Conservation (phyloP, 768 basidiomycete genomes). For the Boletus rubescentipes region DNA sequence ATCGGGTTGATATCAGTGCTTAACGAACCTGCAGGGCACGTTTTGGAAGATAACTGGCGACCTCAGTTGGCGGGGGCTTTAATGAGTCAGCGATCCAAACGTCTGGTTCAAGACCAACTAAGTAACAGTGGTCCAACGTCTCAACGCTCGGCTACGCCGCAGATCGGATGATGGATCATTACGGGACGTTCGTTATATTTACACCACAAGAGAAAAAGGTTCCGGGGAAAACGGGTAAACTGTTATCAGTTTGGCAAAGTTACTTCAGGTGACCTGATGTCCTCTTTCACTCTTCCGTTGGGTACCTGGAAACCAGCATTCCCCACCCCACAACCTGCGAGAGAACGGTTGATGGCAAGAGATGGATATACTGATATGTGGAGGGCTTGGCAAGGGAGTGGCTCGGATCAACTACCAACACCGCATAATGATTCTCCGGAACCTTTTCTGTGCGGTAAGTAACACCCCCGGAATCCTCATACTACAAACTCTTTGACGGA, state of each 20-base stretch:
- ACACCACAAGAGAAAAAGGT: not conserved
- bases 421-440: not conserved
- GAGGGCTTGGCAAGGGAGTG: not conserved
- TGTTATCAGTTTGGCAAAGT: not conserved
- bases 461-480: not conserved
- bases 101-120: not conserved
- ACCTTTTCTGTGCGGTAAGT: not conserved
- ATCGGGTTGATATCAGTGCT: not conserved
- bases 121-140: not conserved
- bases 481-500: not conserved
- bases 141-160: not conserved
- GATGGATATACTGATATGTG: not conserved
- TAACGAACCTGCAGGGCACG: not conserved
- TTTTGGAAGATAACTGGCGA: not conserved
- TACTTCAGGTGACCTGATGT: not conserved
- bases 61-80: conserved; percentile 2
- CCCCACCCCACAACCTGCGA: too few species aligned
- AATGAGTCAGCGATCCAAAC: not conserved
- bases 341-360: too few species aligned
- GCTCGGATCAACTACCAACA: not conserved
- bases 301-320: too few species aligned
- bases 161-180: not conserved
- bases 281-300: too few species aligned
- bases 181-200: not conserved
- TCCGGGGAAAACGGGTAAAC: not conserved